These are phyloP conservation scores for Aspergillus hiratsukae DNA, from an alignment of 2,329 filamentous ascomycete genomes.

Conservation along the genomic window DNA sequence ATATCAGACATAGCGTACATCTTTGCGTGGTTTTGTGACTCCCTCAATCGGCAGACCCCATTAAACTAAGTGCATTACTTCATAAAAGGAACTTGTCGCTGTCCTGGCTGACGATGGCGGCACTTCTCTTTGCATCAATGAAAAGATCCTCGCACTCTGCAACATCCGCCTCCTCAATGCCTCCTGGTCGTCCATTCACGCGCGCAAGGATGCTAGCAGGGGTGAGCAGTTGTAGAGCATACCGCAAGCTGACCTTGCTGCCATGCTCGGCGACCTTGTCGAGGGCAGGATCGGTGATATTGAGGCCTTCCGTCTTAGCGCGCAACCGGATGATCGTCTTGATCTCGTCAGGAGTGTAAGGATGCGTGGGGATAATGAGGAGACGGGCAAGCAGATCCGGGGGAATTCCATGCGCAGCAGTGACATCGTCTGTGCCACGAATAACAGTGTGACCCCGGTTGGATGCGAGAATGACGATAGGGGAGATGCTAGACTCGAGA, in stretches of 20 bases:
- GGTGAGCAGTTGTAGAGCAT: slow-evolving; percentile 86
- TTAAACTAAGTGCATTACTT: slow-evolving; percentile 11
- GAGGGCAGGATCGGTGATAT: slow-evolving; percentile 74
- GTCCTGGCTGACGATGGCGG: slow-evolving; percentile 62
- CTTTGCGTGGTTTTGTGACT: slow-evolving; percentile 3
- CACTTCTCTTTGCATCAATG: slow-evolving; percentile 75
- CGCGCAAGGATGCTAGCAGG: slow-evolving; percentile 87
- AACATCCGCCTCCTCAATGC: slow-evolving; percentile 71
- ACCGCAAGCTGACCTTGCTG: slow-evolving; percentile 82
- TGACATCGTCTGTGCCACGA: slow-evolving; percentile 72
- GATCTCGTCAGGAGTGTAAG: slow-evolving; percentile 85
- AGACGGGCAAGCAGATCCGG: slow-evolving; percentile 89
- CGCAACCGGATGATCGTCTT: slow-evolving; percentile 85
- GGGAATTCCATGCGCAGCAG: slow-evolving; percentile 88
- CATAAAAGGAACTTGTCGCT: slow-evolving; percentile 62
- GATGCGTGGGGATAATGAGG: slow-evolving; percentile 91
- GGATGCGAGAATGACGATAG: slow-evolving; percentile 94
- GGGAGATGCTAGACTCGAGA: slow-evolving; percentile 90
- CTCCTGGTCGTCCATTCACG: slow-evolving; percentile 69
- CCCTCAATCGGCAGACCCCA: slow-evolving; percentile 1
- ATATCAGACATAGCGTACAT: slow-evolving; percentile 19
- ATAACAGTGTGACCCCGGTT: slow-evolving; percentile 94
- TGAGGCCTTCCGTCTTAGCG: slow-evolving; percentile 73
- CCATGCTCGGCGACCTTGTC: slow-evolving; percentile 84
- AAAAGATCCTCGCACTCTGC: slow-evolving; percentile 79